phyloP scores from a whole-genome alignment of 1,139 yeast genomes.

The Yamadazyma sp. region DNA sequence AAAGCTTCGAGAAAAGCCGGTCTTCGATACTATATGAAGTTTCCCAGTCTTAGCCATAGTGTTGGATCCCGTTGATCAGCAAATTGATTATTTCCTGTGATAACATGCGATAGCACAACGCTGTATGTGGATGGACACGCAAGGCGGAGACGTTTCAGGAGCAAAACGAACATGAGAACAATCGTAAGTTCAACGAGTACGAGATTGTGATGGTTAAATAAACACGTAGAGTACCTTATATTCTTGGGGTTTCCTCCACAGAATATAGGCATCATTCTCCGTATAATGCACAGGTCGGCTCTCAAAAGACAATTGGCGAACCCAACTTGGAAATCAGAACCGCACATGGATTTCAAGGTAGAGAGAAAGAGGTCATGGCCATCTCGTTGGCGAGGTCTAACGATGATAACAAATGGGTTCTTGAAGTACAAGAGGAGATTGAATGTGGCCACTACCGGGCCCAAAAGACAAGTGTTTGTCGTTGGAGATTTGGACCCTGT shows the following conservation, averaged over 20 bases:
- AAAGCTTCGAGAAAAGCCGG: slow-evolving; percentile 26
- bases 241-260: slow-evolving; percentile 45
- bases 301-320: slow-evolving; percentile 39
- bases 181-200: slow-evolving; percentile 70
- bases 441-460: slow-evolving; percentile 91
- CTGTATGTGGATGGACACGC: slow-evolving; percentile 85
- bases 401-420: slow-evolving; percentile 65
- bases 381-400: slow-evolving; percentile 42
- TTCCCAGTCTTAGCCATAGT: slow-evolving; percentile 90
- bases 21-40: slow-evolving; percentile 90
- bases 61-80: slow-evolving; percentile 89
- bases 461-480: slow-evolving; percentile 80
- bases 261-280: slow-evolving; percentile 86
- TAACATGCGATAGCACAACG: slow-evolving; percentile 54
- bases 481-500: slow-evolving; percentile 79
- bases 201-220: slow-evolving; percentile 62
- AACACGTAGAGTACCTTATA: slow-evolving; percentile 55
- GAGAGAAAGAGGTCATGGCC: slow-evolving; percentile 81
- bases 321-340: slow-evolving; percentile 40
- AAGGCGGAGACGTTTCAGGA: slow-evolving; percentile 85
- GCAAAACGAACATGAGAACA: slow-evolving; percentile 35
- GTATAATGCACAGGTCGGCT: slow-evolving; percentile 72
- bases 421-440: slow-evolving; percentile 67
- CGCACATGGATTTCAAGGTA: slow-evolving; percentile 52
- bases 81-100: slow-evolving; percentile 82